These are phyloP conservation scores for Neonothopanus nambi DNA, from an alignment of 1,284 basidiomycete species.

Conservation along the genomic window DNA sequence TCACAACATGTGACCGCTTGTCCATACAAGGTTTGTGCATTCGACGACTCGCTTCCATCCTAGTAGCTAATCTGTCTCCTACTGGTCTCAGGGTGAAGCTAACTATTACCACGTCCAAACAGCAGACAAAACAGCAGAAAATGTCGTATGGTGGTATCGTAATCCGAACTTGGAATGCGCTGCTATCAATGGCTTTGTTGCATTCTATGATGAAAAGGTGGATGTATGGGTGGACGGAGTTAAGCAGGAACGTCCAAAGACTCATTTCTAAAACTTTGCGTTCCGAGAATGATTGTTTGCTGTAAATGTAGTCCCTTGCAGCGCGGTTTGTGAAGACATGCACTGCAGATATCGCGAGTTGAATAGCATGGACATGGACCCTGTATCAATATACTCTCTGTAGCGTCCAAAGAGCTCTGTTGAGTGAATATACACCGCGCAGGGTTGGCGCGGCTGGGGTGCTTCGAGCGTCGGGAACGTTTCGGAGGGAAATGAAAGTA, in stretches of 20 bases:
- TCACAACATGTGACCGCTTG: constrained; percentile 51
- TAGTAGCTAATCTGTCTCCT: background rate
- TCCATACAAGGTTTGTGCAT: constrained; percentile 59
- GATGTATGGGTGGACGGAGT: constrained; percentile 65
- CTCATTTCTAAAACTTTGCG: background rate
- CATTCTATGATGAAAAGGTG: constrained; percentile 69
- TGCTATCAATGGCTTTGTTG: constrained; percentile 51
- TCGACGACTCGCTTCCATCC: background rate
- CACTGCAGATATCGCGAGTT: too few species aligned
- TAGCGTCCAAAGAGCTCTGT: too few species aligned
- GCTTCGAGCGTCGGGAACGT: too few species aligned
- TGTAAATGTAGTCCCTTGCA: too few species aligned
- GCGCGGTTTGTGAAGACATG: too few species aligned
- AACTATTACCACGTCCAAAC: constrained; percentile 55
- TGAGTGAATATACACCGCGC: too few species aligned
- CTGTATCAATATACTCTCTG: too few species aligned
- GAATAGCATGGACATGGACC: too few species aligned
- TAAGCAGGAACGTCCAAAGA: constrained; percentile 38
- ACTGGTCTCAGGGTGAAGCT: constrained; percentile 54
- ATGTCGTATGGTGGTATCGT: constrained; percentile 67
- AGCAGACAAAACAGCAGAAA: constrained; percentile 42
- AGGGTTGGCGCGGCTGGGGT: too few species aligned
- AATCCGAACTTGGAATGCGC: constrained; percentile 50
- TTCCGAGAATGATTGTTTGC: too few species aligned
- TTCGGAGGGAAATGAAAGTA: too few species aligned